Conservation (phyloP, 2,329 filamentous ascomycete genomes). For the Parafenestella ontariensis region DNA sequence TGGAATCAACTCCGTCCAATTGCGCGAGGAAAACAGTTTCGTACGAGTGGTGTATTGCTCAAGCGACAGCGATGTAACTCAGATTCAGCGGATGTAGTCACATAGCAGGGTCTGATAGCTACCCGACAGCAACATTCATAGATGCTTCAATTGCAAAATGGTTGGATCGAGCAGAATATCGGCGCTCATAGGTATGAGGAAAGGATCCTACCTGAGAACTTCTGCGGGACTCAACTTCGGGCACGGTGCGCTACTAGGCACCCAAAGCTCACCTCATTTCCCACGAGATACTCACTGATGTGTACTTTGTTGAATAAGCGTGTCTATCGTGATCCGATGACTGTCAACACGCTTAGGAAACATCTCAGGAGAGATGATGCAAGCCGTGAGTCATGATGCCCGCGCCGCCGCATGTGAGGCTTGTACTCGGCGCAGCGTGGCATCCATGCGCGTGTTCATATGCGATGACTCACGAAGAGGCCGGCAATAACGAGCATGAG, state of each 20-base stretch:
- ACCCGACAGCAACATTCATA: background rate
- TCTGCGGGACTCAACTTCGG: background rate
- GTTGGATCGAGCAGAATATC: no score
- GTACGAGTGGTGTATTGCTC: background rate
- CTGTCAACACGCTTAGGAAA: background rate
- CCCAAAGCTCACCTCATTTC: background rate
- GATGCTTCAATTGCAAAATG: background rate
- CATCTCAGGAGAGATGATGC: background rate
- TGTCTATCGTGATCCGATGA: background rate
- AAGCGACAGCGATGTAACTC: background rate
- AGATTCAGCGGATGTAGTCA: background rate
- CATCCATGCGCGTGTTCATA: background rate
- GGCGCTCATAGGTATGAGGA: no score
- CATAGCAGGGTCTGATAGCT: background rate
- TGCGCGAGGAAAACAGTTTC: background rate
- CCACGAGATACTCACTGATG: no score
- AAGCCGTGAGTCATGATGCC: background rate
- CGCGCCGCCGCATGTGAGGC: background rate
- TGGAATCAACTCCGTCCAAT: background rate
- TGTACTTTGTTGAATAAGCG: no score
- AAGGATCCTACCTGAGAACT: no score
- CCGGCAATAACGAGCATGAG: background rate
- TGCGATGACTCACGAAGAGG: background rate
- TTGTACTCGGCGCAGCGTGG: background rate
- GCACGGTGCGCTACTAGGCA: background rate